Evolutionary conservation across 805 yeast genomes (phyloP), one percentile per base, ranked within the genome.

Genomic region (Sugiyamaella qingdaonensis): DNA sequence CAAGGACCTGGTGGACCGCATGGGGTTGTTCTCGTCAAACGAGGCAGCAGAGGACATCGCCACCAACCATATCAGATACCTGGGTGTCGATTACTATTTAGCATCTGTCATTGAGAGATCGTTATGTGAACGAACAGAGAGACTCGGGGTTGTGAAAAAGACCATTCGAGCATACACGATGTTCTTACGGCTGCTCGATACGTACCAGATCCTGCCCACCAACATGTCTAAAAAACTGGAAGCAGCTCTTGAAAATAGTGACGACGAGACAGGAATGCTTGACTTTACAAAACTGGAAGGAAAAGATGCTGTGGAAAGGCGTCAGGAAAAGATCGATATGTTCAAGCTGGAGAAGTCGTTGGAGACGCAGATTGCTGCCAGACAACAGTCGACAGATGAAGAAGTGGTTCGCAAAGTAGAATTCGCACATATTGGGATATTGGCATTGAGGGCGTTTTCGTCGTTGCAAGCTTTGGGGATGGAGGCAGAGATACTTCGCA

Each of bases 281-380:
- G 58, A 55, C 41, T 36, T 56, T 1, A 44, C 45, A 10, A 34
- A 29, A 9, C 48, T 62, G 10, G 49, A 55, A 24, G 45, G 58
- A 10, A 54, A 56, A 5, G 70, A 68, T 29, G 62, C 86, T 0
- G 72, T 76, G 0, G 61, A 66, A 10, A 73, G 77, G 60, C 76
- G 97, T 60, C 82, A 84, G 19, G 84, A 80, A 47, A 91, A 89
- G 65, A 88, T 90, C 53, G 84, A 78, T 14, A 79, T 79, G 59
- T 86, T 74, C 67, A 84, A 80, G 62, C 64, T 73, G 13, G 89
- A 84, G 56, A 84, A 80, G 64, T 76, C 75, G 37, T 68, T 87
- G 49, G 73, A 69, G 7, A 63, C 57, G 1, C 75, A 77, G 56
- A 61, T 89, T 3, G 60, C 66, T 10, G 52, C 35, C 72, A 47